Base-by-base conservation (phyloP, 169 alveolate genomes). In the Plasmodium cynomolgi region DNA sequence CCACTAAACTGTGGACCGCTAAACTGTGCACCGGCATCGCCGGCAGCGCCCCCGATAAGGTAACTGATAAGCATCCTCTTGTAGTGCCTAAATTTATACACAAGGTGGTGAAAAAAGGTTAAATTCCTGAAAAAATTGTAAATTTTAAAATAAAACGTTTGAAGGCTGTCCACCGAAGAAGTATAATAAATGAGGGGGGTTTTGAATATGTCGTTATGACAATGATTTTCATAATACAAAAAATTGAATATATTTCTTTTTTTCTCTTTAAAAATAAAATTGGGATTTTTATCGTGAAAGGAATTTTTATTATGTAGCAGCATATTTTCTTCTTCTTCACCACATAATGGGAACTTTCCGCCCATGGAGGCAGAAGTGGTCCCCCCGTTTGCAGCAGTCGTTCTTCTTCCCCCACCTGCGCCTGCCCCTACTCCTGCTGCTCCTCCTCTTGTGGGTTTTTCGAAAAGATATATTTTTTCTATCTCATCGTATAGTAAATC, bases 151-250 rank as follows among this genome's bases (percentile, higher is more conserved):
- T 85, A 85, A 73, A 85, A 34, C 8, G 47, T 75, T 75, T 85
- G 93, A 50, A 85, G 54, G 23, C 73, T 74, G 34, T 85, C 93
- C 17, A 85, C 93, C 26, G 84, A 50, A 31, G 93, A 85, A 29
- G 47, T 85, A 73, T 85, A 85, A 85, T 85, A 85, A 68, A 85
- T 74, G 33, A 47, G 33, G 26, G 93, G 93, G 9, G 93, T 85
- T 15, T 85, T 85, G 81, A 85, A 75, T 31, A 50, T 85, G 71
- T 85, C 93, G 41, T 73, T 85, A 75, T 85, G 81, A 34, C 93
- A 85, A 75, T 85, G 93, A 33, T 85, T 85, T 85, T 85, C 93
- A 68, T 85, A 85, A 75, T 85, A 85, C 37, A 75, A 75, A 75
- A 85, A 85, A 68, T 85, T 85, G 81, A 85, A 85, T 15, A 75